These are phyloP conservation scores for Zalerion maritima DNA, from an alignment of 495 filamentous ascomycete genomes.

Conservation along the genomic window DNA sequence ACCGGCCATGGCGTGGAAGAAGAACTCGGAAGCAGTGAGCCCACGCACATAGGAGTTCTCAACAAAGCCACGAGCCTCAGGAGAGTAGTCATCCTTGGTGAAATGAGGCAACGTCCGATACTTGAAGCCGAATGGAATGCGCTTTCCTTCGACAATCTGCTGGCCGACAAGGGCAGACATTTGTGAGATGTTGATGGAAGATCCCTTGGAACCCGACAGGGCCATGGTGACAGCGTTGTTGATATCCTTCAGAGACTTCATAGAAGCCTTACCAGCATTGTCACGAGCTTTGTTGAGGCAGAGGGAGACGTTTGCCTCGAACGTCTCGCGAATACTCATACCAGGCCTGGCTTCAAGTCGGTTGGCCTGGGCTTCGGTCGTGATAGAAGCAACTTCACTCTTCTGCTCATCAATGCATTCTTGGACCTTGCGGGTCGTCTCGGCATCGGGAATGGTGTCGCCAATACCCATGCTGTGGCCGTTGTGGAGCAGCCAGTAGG, in stretches of 20 bases:
- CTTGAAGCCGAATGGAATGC: constrained; percentile 98
- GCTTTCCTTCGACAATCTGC: constrained; percentile 94
- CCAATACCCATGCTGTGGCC: constrained; percentile 97
- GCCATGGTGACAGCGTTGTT: constrained; percentile 98
- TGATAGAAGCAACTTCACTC: constrained; percentile 57
- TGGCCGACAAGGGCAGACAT: constrained; percentile 97
- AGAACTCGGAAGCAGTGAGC: constrained; percentile 90
- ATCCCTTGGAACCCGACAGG: constrained; percentile 89
- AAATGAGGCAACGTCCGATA: constrained; percentile 96
- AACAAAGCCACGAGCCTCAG: constrained; percentile 92
- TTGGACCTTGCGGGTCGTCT: constrained; percentile 71
- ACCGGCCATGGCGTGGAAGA: constrained; percentile 99
- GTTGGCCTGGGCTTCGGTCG: constrained; percentile 64
- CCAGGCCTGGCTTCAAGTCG: constrained; percentile 77
- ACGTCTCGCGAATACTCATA: constrained; percentile 97
- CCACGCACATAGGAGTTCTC: constrained; percentile 98
- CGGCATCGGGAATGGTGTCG: constrained; percentile 83
- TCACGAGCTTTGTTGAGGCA: constrained; percentile 92
- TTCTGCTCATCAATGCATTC: constrained; percentile 66
- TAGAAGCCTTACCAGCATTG: constrained; percentile 78
- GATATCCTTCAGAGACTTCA: constrained; percentile 79
- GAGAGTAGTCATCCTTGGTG: constrained; percentile 97
- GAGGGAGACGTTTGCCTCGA: constrained; percentile 88
- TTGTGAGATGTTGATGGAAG: constrained; percentile 96
- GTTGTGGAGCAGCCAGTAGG: constrained; percentile 96